These are phyloP conservation scores for Phycomyces nitens DNA, from an alignment of 192 early-diverging fungal species.

Conservation along the genomic window DNA sequence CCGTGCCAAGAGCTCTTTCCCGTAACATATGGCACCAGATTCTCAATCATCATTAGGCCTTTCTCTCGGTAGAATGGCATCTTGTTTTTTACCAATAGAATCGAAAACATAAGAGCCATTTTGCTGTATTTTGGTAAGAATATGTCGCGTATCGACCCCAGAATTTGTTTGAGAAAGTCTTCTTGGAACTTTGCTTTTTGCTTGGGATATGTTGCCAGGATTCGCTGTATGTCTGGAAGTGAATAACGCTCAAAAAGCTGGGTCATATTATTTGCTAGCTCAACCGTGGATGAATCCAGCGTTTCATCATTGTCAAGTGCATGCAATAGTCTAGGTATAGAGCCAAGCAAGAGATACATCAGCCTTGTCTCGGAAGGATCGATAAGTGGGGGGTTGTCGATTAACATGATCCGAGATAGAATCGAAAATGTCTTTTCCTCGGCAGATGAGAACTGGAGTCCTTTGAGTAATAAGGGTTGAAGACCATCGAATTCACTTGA, in stretches of 20 bases:
- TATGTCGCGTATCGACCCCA: slow-evolving; percentile 51
- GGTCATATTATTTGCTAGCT: slow-evolving; percentile 49
- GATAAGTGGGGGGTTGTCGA: slow-evolving; percentile 57
- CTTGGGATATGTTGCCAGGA: slow-evolving; percentile 61
- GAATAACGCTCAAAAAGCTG: slow-evolving; percentile 48
- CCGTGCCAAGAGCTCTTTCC: slow-evolving; percentile 9
- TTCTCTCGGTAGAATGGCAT: slow-evolving; percentile 58
- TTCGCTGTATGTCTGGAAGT: slow-evolving; percentile 43
- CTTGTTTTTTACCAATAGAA: slow-evolving; percentile 61
- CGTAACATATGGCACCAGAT: slow-evolving; percentile 58
- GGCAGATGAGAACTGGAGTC: slow-evolving; percentile 54
- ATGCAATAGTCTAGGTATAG: slow-evolving; percentile 65
- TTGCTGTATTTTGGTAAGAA: slow-evolving; percentile 63
- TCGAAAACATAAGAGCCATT: slow-evolving; percentile 57
- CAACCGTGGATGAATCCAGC: slow-evolving; percentile 41
- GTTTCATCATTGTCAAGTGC: slow-evolving; percentile 54
- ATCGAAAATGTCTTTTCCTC: slow-evolving; percentile 56
- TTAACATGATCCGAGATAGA: slow-evolving; percentile 51
- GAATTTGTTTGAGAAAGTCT: slow-evolving; percentile 76
- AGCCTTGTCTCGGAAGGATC: slow-evolving; percentile 54
- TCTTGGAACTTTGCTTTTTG: slow-evolving; percentile 61
- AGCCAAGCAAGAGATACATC: slow-evolving; percentile 64
- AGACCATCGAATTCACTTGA: slow-evolving; percentile 69
- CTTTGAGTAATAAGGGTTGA: slow-evolving; percentile 69
- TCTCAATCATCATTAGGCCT: slow-evolving; percentile 60